phyloP scores from a whole-genome alignment of 225 moss, liverwort and hornwort genomes.

The Polytrichum commune region DNA sequence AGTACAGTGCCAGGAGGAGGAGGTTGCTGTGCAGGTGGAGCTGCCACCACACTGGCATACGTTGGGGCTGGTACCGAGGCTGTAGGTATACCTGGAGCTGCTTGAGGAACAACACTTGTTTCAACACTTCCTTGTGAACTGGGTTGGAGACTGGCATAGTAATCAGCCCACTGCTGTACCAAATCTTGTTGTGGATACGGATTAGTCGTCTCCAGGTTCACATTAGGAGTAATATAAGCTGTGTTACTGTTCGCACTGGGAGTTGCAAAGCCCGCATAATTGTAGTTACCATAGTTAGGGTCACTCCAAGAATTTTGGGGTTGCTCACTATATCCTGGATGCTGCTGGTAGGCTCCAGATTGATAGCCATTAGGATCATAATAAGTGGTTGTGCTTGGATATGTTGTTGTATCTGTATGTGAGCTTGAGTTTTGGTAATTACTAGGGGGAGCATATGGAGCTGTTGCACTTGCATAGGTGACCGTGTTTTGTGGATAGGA shows the following conservation, averaged over 20 bases:
- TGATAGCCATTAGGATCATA: constrained; percentile 75
- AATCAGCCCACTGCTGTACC: constrained; percentile 81
- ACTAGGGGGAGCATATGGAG: constrained; percentile 52
- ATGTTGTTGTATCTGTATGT: constrained; percentile 55
- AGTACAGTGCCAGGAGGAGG: constrained; percentile 74
- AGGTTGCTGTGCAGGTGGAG: constrained; percentile 62
- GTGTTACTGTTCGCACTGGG: constrained; percentile 34
- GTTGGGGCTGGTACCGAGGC: constrained; percentile 51
- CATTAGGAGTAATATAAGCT: constrained; percentile 23
- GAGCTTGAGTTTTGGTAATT: constrained; percentile 65
- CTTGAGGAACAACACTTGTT: constrained; percentile 36
- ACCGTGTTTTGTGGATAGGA: constrained; percentile 70
- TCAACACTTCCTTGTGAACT: constrained; percentile 33
- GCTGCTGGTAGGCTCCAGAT: constrained; percentile 58
- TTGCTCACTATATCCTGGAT: constrained; percentile 64
- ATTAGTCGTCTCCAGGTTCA: constrained; percentile 10
- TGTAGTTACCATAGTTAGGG: constrained; percentile 66
- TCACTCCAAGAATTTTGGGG: constrained; percentile 66
- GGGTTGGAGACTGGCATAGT: constrained; percentile 65
- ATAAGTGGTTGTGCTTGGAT: constrained; percentile 66
- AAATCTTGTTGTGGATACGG: constrained; percentile 72
- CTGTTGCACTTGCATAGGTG: constrained; percentile 47
- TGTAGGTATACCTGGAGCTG: constrained; percentile 16
- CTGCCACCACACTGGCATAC: constrained; percentile 56
- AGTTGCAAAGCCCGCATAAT: constrained; percentile 53